Base-by-base conservation (phyloP, 805 yeast genomes). In the Yamadazyma scolyti region DNA sequence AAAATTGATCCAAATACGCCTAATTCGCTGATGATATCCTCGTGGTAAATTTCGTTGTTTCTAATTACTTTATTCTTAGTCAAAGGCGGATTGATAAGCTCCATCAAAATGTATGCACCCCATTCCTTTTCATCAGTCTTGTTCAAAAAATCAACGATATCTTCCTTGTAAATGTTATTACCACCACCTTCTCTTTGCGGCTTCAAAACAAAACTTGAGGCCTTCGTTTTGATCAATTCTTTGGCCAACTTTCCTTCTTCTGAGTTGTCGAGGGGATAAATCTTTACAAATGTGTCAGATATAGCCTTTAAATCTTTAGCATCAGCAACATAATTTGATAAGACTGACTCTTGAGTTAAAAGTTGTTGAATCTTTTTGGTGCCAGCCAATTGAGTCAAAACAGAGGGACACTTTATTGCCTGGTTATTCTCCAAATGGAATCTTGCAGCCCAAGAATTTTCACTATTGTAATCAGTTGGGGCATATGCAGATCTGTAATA, bases 141-240 rank as follows among this genome's bases (percentile, higher is more conserved):
- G 9, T 68, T 50, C 46, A 93, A 60, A 49, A 86, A 90, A 0
- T 40, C 64, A 1, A 96, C 96, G 36, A 93, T 93, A 46, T 86
- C 83, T 21, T 77, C 76, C 48, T 85, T 84, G 59, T 93, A 93
- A 33, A 93, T 75, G 54, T 93, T 93, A 56, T 93, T 88, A 12
- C 98, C 98, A 27, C 99, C 99, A 23, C 99, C 99, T 65, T 93
- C 99, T 64, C 99, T 75, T 59, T 93, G 98, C 4, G 99, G 99
- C 52, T 93, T 93, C 46, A 93, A 68, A 1, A 93, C 99, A 53
- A 66, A 93, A 15, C 71, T 68, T 32, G 75, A 76, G 0, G 96
- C 90, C n/a, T 20, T 15, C 2, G 56, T 38, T 39, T 75, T 77
- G 27, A 81, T 62, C 2, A 85, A 56, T 37, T 71, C 60, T 36